A percentile compares a stretch with the other conserved stretches of the same genome.
phyloP scores from a whole-genome alignment of 2,329 filamentous ascomycete species.

The Calonectria ilicicola region DNA sequence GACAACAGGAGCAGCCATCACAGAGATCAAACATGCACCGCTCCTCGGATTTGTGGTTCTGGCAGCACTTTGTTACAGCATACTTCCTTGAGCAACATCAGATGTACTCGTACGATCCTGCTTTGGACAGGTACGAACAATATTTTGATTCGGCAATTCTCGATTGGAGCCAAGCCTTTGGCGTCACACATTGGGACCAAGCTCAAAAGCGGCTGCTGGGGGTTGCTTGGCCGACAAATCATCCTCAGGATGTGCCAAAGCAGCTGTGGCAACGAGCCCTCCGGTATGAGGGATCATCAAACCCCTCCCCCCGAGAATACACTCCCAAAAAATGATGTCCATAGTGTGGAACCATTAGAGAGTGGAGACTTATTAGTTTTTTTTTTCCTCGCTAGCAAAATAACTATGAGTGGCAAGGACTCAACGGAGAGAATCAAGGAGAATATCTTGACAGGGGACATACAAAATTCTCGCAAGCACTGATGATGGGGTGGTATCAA shows the following conservation, averaged over 20 bases:
- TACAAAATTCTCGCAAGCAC: not conserved
- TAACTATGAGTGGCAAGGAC: not conserved
- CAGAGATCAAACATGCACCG: not conserved
- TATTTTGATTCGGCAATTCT: not conserved
- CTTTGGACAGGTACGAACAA: not conserved
- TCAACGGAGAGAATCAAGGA: not conserved
- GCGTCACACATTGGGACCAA: not conserved
- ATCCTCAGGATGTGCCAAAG: not conserved
- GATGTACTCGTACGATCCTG: not conserved
- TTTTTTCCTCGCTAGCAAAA: not conserved
- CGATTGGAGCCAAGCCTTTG: not conserved
- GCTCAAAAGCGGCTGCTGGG: not conserved
- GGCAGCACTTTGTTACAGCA: constrained; percentile 32
- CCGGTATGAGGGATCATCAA: not conserved
- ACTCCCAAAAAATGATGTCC: not conserved
- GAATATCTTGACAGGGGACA: not conserved
- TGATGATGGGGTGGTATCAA: no score
- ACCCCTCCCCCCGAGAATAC: not conserved
- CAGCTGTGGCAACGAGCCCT: not conserved
- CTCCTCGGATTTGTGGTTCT: constrained; percentile 32
- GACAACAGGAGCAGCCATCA: not conserved
- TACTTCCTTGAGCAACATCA: constrained; percentile 2
- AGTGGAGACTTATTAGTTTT: not conserved
- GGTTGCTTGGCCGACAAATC: not conserved
- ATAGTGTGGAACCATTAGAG: not conserved